These are phyloP conservation scores for Thinopyrum elongatum DNA, from an alignment of 176 grass and related monocot species.

Conservation along the genomic window DNA sequence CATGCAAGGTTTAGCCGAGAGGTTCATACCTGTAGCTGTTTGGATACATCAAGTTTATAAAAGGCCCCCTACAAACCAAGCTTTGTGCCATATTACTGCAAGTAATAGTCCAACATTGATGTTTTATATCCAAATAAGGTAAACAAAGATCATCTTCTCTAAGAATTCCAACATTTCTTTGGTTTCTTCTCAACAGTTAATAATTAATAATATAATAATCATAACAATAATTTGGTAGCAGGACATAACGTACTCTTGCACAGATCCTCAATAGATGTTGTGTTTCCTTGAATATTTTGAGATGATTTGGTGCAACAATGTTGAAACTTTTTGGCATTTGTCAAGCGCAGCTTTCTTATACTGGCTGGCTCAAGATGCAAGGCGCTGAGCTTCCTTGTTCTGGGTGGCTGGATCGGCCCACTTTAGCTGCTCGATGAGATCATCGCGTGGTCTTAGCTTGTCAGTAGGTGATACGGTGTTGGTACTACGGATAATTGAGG, in stretches of 20 bases:
- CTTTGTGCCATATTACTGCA: too few species aligned
- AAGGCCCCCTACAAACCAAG: too few species aligned
- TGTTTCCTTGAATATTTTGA: neutral
- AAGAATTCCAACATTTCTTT: too few species aligned
- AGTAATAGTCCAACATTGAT: too few species aligned
- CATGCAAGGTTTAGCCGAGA: too few species aligned
- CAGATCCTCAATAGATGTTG: neutral
- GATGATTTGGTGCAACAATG: neutral
- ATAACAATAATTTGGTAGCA: too few species aligned
- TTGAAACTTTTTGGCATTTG: neutral
- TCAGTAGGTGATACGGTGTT: neutral
- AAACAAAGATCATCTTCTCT: too few species aligned
- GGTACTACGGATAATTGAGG: neutral
- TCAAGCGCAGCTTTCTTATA: neutral
- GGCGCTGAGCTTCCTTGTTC: neutral
- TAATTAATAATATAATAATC: too few species aligned
- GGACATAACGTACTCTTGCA: neutral
- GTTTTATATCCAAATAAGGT: too few species aligned
- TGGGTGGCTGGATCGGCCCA: neutral
- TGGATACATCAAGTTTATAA: too few species aligned
- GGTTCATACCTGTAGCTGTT: too few species aligned
- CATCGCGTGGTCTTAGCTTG: neutral
- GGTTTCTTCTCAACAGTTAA: too few species aligned
- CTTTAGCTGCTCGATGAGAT: neutral
- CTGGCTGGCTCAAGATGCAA: conserved; percentile 15